Percentiles rank a stretch among this genome's conserved stretches.
These are phyloP conservation scores for Trichosporon asahii DNA, from an alignment of 1,284 basidiomycete species.

Conservation along the genomic window DNA sequence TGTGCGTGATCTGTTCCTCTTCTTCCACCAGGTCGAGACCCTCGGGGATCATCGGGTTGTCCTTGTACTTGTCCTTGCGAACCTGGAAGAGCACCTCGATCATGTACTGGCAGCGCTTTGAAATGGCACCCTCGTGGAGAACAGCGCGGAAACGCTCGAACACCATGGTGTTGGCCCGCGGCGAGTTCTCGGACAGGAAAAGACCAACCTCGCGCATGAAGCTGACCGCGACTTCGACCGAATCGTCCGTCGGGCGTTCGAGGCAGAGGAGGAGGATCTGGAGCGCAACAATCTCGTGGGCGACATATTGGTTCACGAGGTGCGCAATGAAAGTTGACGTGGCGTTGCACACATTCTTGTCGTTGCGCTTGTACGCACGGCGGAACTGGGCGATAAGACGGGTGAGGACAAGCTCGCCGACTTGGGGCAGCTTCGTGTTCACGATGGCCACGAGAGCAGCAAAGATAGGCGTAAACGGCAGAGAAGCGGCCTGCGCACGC, in stretches of 20 bases:
- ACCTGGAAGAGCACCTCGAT: slow-evolving; percentile 98
- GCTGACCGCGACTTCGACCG: slow-evolving; percentile 95
- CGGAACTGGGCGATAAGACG: slow-evolving; percentile 93
- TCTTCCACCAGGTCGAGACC: slow-evolving; percentile 95
- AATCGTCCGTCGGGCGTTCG: slow-evolving; percentile 93
- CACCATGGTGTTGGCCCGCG: slow-evolving; percentile 87
- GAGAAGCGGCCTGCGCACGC: slow-evolving; percentile 94
- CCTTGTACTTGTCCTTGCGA: slow-evolving; percentile 96
- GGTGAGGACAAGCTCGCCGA: slow-evolving; percentile 85
- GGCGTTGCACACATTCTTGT: slow-evolving; percentile 90
- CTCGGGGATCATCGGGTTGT: slow-evolving; percentile 90
- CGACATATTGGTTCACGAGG: slow-evolving; percentile 92
- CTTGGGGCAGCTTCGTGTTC: slow-evolving; percentile 95
- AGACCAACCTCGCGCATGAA: slow-evolving; percentile 97
- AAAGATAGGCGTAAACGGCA: slow-evolving; percentile 97
- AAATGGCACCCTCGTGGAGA: slow-evolving; percentile 89
- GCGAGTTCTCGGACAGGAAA: slow-evolving; percentile 88
- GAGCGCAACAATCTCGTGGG: slow-evolving; percentile 89
- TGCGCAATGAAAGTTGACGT: slow-evolving; percentile 95
- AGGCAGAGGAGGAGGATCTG: slow-evolving; percentile 92
- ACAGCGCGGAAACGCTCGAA: slow-evolving; percentile 96
- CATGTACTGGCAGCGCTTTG: slow-evolving; percentile 98
- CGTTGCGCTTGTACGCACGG: slow-evolving; percentile 91
- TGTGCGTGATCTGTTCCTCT: slow-evolving; percentile 94
- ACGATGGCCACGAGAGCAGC: slow-evolving; percentile 90